Base-by-base conservation (phyloP, 1,284 basidiomycete species). In the Ganoderma boninense region DNA sequence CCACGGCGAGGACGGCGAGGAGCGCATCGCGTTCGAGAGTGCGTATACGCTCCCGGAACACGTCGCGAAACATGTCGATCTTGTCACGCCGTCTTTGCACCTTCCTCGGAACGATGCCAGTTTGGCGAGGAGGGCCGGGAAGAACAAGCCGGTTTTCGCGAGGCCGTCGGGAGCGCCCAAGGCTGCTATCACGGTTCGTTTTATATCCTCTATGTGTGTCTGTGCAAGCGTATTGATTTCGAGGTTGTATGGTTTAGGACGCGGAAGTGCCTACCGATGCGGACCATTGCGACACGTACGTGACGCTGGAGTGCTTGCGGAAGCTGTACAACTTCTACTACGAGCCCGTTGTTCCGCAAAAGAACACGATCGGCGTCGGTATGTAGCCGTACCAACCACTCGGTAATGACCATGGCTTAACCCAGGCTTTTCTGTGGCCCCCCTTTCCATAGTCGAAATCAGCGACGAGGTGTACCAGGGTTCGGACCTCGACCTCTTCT, bases 281-380 rank as follows among this genome's bases (percentile, higher is more conserved):
- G 20, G 35, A 57, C 38, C 38, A 68, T 14, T 90, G 88, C 73
- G 74, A 76, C 8, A 77, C 73, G 2, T 80, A 78, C 1, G 84
- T 90, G 63, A 90, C 89, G 0, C 87, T 87, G 16, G 78, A 84
- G 0, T 91, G 89, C 74, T 77, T 91, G 64, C 78, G 84, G 61
- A 80, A 81, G 5, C 74, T 90, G 46, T 91, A 90, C 77, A 87
- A 86, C 23, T 80, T 80, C 14, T 71, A 71, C 13, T 90, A 89
- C 73, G 80, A 82, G 0, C 86, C 87, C 2, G 70, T 76, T 13
- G 80, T 84, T 5, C 81, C 84, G 1, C 76, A 73, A 29, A 79
- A 74, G 54, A 89, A 87, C 76, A 84, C 80, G 40, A 81, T 90
- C 59, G 89, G 87, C 66, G 82, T 90, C 61, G 85, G 85, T 56